Evolutionary conservation across 2,329 filamentous ascomycete genomes (phyloP), one percentile per base, ranked within the genome.

Genomic region (Ampelomyces quisqualis): DNA sequence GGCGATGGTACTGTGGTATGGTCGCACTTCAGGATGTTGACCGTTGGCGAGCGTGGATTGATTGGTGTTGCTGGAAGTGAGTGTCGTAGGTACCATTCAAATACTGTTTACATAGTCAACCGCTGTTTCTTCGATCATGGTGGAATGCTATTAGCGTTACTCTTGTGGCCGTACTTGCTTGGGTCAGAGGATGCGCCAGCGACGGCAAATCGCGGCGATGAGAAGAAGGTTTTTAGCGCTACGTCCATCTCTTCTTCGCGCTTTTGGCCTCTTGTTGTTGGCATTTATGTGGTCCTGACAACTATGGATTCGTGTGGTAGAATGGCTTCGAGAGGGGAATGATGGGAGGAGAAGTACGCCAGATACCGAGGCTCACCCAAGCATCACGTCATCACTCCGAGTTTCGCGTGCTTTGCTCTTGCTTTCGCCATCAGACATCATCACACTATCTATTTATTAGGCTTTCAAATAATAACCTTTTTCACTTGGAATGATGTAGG

Each of bases 171-270:
- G 62, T 86, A 96, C 69, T 95, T 96, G 64, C 77, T 74, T 27
- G 86, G 76, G 70, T 95, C 89, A 37, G 86, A 87, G 65, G 86
- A 91, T 24, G 91, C 91, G 58, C 91, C 91, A 14, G 90, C 89
- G 19, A 96, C 91, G 43, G 91, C 90, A 67, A 91, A 95, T 53
- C 79, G 76, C 18, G 85, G 80, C 6, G 85, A 85, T 3, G 81
- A 77, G 73, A 96, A 95, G 77, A 96, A 96, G 9, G 77, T 77
- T 49, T 81, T 82, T 31, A 89, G 83, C 31, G 85, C 80, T 32
- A 81, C 76, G 64, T 90, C 84, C 73, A 86, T 87, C 7, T 60
- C 54, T 45, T 38, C 37, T 40, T 47, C 41, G 18, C 46, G 54
- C 20, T 50, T 51, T 38, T 63, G 58, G 4, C 45, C 45, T 42